Evolutionary conservation across 2,329 filamentous ascomycete genomes (phyloP), one percentile per base, ranked within the genome.

Genomic region (Lecanicillium sp.): DNA sequence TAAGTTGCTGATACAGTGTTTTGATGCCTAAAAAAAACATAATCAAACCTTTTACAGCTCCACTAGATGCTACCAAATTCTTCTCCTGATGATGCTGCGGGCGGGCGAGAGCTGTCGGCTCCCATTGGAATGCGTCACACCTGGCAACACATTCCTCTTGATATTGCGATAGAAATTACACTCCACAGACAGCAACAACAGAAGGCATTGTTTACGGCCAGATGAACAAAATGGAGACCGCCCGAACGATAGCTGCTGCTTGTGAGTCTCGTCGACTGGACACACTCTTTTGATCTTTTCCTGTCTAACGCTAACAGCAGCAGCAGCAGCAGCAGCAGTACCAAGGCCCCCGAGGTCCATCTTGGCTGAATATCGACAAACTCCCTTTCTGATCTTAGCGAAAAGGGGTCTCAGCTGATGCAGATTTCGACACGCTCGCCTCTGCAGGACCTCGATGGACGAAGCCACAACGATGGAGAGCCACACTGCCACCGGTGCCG

Each of bases 131-230:
- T 68, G 66, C 52, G 53, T 61, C 51, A 59, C 58, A 52, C 57
- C 46, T 55, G 52, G 61, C 65, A 67, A 69, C 66, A 60, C 66
- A 68, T 69, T 69, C 66, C 66, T 62, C 44, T 47, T 47, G 45
- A 58, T 55, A 59, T 60, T 58, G 59, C 42, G 54, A 60, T 35
- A 54, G 60, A 59, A 55, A 41, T 59, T 45, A 53, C 58, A 59
- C 32, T 23, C 44, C 26, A 36, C 19, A 9, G 27, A 17, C 17
- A 29, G 32, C 19, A 39, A 44, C 14, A 40, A 45, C 30, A 38
- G 29, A 36, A 15, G n/a, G 12, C 8, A 23, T 32, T 48, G 39
- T 48, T 45, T 42, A 51, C 38, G 40, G 33, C 21, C 15, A 11
- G 20, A 36, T 39, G 37, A 37, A 20, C 12, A 43, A 41, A 30